phyloP scores from a whole-genome alignment of 2,329 filamentous ascomycete species.

The Paraphoma sp. region DNA sequence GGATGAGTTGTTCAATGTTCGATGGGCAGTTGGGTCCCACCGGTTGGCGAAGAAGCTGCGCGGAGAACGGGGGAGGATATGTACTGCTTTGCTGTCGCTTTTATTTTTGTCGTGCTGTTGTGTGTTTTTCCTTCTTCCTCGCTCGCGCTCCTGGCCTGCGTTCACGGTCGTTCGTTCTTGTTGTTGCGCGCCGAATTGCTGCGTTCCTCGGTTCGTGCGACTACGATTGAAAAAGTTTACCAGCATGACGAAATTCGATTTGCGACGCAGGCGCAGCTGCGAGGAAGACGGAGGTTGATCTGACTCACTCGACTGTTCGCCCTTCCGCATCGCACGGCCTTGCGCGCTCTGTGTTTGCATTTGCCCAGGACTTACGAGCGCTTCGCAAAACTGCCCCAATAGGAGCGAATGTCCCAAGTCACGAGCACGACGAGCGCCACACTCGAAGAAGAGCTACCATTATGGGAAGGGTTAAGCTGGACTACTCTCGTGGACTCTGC shows the following conservation, averaged over 20 bases:
- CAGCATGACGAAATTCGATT: not conserved
- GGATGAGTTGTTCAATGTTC: slow-evolving; percentile 47
- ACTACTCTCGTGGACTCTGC: not conserved
- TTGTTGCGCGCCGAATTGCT: not conserved
- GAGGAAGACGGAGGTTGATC: not conserved
- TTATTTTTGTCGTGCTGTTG: slow-evolving; percentile 9
- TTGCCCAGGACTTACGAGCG: not conserved
- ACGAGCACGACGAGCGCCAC: not conserved
- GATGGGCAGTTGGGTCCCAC: slow-evolving; percentile 32
- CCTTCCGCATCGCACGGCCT: not conserved
- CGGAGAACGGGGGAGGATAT: not conserved
- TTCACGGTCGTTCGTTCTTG: no score
- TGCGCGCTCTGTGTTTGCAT: not conserved
- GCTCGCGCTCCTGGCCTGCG: not conserved
- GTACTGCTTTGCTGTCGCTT: slow-evolving; percentile 14
- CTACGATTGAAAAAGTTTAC: not conserved
- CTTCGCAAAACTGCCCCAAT: not conserved
- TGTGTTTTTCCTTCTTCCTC: slow-evolving; percentile 5
- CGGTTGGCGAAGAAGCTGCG: not conserved
- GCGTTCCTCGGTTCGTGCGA: slow-evolving; percentile 2
- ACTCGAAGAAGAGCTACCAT: not conserved
- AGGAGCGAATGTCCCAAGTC: not conserved
- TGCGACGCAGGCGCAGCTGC: not conserved
- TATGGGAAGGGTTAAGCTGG: not conserved
- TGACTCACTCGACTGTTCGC: not conserved